Base-by-base conservation (phyloP, 768 basidiomycete species). In the Auricularia auricula-judae region DNA sequence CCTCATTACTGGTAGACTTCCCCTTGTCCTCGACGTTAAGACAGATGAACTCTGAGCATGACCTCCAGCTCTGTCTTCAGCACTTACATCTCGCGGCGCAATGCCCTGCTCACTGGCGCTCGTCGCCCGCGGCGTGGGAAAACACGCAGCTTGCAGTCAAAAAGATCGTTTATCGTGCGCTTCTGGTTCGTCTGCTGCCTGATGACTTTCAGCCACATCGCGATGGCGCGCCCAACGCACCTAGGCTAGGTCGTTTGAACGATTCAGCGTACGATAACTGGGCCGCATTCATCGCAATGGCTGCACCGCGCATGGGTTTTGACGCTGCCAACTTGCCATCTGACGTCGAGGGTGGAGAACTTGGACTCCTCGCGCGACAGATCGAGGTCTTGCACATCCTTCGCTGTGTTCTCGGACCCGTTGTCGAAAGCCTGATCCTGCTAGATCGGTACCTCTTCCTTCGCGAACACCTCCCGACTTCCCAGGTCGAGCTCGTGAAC, bases 61-160 rank as follows among this genome's bases (percentile, higher is more conserved):
- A 39, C 56, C 67, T 78, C 36, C 61, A 68, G 4, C 75, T 84
- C 4, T 78, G 82, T 2, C 70, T 79, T 4, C 80, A 80, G 11
- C 85, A 86, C 23, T 78, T 82, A 60, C 88, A 90, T 65, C 81
- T 91, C 36, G 89, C 89, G 1, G 80, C 89, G 0, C 89, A 91
- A 68, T 78, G 85, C 1, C 89, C 89, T 0, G 72, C 77, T 12
- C 78, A 83, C 60, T 91, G 89, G 89, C 70, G 79, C 12, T 75
- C 74, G 43, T 73, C 74, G 8, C 71, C 74, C 43, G 71, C 66
- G 12, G 67, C 77, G 10, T 66, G 69, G 34, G 71, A 72, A 2
- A 71, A 74, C 2, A 78, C 83, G 35, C 71, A 74, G n/a, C 75
- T 87, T 1, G 80, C 87, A 2, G 73, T 86, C 56, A 80, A 84